Base-by-base conservation (phyloP, 345 rosid genomes). In the Trapa bicornis region DNA sequence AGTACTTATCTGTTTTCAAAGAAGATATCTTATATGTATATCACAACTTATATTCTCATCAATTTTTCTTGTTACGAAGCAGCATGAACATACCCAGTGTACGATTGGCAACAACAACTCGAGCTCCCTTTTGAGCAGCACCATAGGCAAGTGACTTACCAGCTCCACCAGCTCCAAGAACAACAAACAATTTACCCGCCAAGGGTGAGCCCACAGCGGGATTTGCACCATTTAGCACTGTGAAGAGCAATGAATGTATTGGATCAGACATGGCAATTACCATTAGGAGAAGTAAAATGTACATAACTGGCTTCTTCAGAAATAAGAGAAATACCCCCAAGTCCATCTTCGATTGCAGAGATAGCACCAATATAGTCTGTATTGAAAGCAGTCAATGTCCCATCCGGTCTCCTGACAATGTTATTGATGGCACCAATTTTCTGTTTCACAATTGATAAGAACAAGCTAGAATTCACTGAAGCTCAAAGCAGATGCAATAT, bases 141-240 rank as follows among this genome's bases (percentile, higher is more conserved):
- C 86, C 88, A 50, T 83, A 80, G n/a, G 85, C 91, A 65, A 84
- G 74, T 61, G 91, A 87, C 78, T 87, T 73, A 63, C 88, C 88
- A 13, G 91, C 91, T 37, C 88, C 88, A 47, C 88, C 88, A 57
- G 86, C 91, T 15, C 91, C 91, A 56, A 76, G 85, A 11, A 83
- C 70, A 58, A 84, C 86, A 63, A 86, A 86, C 64, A 75, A 70
- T 72, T 73, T 86, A 67, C 91, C 88, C 0, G 69, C 45, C 58
- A 86, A 48, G 11, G 79, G 74, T 16, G 84, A 69, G 64, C 61
- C 57, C 32, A 47, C 53, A 1, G 37, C 53, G 6, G 67, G 67
- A 42, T n/a, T 65, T 43, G 35, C 52, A 43, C 67, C 52, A 43
- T 65, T 65, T 43, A 42, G 35, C 47, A 33, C 67, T 65, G 67